Evolutionary conservation across 805 yeast species (phyloP).

Genomic region (Cyberlindnera veronae): DNA sequence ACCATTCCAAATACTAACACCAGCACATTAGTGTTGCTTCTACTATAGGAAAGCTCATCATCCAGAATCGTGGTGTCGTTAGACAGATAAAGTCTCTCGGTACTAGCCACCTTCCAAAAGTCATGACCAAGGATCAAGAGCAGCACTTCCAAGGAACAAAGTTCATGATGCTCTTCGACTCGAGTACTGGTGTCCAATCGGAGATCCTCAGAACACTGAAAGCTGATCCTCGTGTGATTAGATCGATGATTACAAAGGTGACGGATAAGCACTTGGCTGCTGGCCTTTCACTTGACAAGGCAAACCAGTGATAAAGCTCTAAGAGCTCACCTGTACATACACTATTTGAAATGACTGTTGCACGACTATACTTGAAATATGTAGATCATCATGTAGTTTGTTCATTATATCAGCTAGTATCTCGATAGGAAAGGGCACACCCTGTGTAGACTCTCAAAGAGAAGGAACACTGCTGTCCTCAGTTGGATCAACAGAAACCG

Average conservation of each 20-base stretch:
- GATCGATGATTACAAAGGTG: conserved; percentile 69
- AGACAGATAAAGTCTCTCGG: conserved; percentile 81
- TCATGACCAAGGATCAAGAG: conserved; percentile 82
- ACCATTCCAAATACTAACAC: conserved; percentile 1
- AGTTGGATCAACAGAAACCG: conserved; percentile 54
- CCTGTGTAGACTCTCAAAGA: neutral
- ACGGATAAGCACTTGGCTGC: conserved; percentile 49
- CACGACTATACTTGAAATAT: too few relatives aligned
- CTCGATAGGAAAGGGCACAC: neutral
- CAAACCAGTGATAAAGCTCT: conserved; percentile 6
- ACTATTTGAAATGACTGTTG: conserved; percentile 5
- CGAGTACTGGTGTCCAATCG: conserved; percentile 80
- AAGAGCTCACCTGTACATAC: too few relatives aligned
- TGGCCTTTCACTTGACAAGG: conserved; percentile 53
- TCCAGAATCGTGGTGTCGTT: conserved; percentile 91
- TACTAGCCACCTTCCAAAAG: conserved; percentile 69
- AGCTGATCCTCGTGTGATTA: conserved; percentile 86
- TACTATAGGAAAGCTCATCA: conserved; percentile 77
- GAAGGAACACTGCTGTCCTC: conserved; percentile 1
- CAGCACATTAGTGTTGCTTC: conserved; percentile 36
- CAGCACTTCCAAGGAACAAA: conserved; percentile 88
- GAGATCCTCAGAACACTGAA: conserved; percentile 78
- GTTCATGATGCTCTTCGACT: conserved; percentile 82
- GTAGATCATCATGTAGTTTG: too few relatives aligned
- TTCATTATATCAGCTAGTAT: too few relatives aligned